A percentile compares a stretch with the other conserved stretches of the same genome.
These are phyloP conservation scores for Geranium rotundifolium DNA, from an alignment of 345 rosid genomes.

Conservation along the genomic window DNA sequence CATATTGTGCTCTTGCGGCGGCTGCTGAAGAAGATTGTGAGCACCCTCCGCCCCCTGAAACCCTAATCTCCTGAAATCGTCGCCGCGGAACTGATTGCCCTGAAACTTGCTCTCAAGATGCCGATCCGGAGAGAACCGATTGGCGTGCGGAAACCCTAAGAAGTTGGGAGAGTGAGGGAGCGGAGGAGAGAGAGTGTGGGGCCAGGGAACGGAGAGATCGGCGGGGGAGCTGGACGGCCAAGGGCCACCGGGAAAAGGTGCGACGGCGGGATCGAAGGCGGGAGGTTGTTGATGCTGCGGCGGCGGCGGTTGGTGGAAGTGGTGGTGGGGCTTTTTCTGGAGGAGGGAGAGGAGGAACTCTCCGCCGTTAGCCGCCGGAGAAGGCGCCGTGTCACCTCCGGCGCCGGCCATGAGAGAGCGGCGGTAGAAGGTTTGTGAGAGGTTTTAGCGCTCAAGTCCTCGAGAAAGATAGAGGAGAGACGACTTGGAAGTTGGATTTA, in stretches of 20 bases:
- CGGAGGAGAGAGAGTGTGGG: constrained; percentile 22
- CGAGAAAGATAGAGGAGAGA: background rate
- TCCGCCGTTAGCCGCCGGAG: constrained; percentile 47
- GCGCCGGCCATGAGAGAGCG: constrained; percentile 40
- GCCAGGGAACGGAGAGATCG: constrained; percentile 30
- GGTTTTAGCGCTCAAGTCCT: too few species aligned
- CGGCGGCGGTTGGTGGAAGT: constrained; percentile 12
- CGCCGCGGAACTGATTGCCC: constrained; percentile 25
- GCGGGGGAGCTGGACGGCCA: constrained; percentile 38
- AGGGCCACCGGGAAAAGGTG: constrained; percentile 33
- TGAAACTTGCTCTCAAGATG: constrained; percentile 7
- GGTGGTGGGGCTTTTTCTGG: constrained; percentile 26
- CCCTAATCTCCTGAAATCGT: constrained; percentile 48
- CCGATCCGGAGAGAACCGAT: constrained; percentile 10
- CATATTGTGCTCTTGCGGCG: constrained; percentile 19
- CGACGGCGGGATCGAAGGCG: constrained; percentile 69
- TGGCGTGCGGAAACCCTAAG: constrained; percentile 38
- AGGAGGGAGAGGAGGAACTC: constrained; percentile 73
- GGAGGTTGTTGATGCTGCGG: constrained; percentile 18
- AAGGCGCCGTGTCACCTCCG: constrained; percentile 40
- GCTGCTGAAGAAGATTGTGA: constrained; percentile 26
- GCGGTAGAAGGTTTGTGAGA: background rate
- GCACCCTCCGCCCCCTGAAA: constrained; percentile 18
- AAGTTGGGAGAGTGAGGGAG: constrained; percentile 33
- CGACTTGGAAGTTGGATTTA: too few species aligned